These are phyloP conservation scores for Barnettozyma sucrosica DNA, from an alignment of 805 yeast genomes.

Conservation along the genomic window DNA sequence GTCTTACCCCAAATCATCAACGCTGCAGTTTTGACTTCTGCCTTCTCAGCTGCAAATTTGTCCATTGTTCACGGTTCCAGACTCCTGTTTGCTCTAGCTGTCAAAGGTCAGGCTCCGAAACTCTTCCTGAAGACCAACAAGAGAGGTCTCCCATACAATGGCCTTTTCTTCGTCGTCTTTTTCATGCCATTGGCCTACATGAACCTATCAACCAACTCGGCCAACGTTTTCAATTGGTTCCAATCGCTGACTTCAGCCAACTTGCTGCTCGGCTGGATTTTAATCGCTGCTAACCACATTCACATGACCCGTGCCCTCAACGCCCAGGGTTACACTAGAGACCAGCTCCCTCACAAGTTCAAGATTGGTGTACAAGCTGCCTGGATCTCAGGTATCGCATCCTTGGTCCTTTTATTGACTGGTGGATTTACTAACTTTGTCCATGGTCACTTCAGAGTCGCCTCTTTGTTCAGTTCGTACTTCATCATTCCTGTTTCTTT, in stretches of 20 bases:
- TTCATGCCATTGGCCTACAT: slow-evolving; percentile 33
- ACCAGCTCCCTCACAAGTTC: slow-evolving; percentile 29
- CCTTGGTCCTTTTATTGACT: slow-evolving; percentile 27
- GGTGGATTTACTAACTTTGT: slow-evolving; percentile 33
- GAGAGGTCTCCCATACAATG: slow-evolving; percentile 31
- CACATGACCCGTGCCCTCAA: slow-evolving; percentile 30
- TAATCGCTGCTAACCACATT: slow-evolving; percentile 28
- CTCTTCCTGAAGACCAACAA: slow-evolving; percentile 28
- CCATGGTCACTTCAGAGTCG: slow-evolving; percentile 21
- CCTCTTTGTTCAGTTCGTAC: slow-evolving; percentile 11
- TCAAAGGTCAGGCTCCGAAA: slow-evolving; percentile 33
- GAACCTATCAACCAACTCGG: slow-evolving; percentile 22
- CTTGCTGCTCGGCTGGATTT: slow-evolving; percentile 27
- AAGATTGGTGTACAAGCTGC: slow-evolving; percentile 25
- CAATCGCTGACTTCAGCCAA: slow-evolving; percentile 29
- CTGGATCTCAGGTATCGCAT: slow-evolving; percentile 26
- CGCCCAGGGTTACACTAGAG: slow-evolving; percentile 33
- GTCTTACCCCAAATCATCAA: slow-evolving; percentile 33
- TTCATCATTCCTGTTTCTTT: slow-evolving; percentile 23
- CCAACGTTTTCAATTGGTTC: slow-evolving; percentile 32
- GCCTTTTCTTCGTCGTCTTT: slow-evolving; percentile 21
- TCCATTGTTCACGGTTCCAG: slow-evolving; percentile 28
- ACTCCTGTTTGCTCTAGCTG: slow-evolving; percentile 31
- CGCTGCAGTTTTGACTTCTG: slow-evolving; percentile 35
- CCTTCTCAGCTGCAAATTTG: slow-evolving; percentile 34